Evolutionary conservation across 257 asterid genomes (phyloP).

Genomic region (Scutellaria galericulata): DNA sequence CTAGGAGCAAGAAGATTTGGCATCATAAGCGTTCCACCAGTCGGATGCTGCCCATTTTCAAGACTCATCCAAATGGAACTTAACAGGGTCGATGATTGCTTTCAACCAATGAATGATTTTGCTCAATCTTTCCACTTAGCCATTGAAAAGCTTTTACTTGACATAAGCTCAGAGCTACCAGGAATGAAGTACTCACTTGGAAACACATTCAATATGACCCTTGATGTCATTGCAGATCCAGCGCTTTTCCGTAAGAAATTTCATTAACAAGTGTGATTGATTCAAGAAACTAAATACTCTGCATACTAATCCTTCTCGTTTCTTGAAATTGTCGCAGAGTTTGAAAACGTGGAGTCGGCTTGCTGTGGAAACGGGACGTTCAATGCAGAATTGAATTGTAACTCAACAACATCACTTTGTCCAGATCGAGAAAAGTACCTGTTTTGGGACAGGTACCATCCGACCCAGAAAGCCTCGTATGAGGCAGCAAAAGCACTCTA

Average conservation of each 20-base stretch:
- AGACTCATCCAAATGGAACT: slow-evolving; percentile 33
- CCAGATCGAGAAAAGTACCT: slow-evolving; percentile 40
- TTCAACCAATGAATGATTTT: slow-evolving; percentile 39
- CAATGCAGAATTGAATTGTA: slow-evolving; percentile 48
- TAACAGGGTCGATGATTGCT: slow-evolving; percentile 41
- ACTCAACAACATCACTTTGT: slow-evolving; percentile 44
- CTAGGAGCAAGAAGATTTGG: slow-evolving; percentile 73
- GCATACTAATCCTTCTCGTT: not conserved
- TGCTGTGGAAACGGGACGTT: slow-evolving; percentile 63
- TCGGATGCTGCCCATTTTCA: slow-evolving; percentile 57
- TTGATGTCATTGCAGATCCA: slow-evolving; percentile 45
- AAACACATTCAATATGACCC: slow-evolving; percentile 51
- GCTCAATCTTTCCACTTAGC: slow-evolving; percentile 49
- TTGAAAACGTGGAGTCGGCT: slow-evolving; percentile 45
- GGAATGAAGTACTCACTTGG: slow-evolving; percentile 59
- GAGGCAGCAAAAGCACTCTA: slow-evolving; percentile 49
- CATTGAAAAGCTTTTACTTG: slow-evolving; percentile 35
- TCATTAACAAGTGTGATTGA: not conserved
- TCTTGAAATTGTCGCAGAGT: slow-evolving; percentile 29
- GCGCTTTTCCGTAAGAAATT: slow-evolving; percentile 33
- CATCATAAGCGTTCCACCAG: slow-evolving; percentile 48
- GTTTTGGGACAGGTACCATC: slow-evolving; percentile 69
- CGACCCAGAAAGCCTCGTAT: slow-evolving; percentile 52
- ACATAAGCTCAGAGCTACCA: slow-evolving; percentile 44
- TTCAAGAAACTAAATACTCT: too few relatives aligned